These are phyloP conservation scores for Tuber aestivum DNA, from an alignment of 495 filamentous ascomycete genomes.

Conservation along the genomic window DNA sequence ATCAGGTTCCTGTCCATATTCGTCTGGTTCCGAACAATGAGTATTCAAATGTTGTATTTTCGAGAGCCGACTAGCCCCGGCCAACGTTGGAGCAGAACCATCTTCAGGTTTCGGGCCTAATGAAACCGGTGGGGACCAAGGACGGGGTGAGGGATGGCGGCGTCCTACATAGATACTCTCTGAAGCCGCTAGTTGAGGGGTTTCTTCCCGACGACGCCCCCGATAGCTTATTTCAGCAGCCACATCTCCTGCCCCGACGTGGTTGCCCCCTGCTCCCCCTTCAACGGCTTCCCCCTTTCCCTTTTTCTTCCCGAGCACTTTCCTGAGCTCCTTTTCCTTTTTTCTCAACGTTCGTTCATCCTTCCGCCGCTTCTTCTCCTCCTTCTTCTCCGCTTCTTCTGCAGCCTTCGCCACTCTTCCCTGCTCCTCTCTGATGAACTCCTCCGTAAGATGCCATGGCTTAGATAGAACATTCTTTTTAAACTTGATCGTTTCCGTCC, in stretches of 20 bases:
- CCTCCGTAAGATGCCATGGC: conserved; percentile 61
- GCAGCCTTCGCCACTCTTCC: conserved; percentile 48
- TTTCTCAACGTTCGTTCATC: conserved; percentile 45
- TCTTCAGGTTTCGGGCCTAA: not conserved
- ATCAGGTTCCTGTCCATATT: not conserved
- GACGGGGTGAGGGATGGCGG: not conserved
- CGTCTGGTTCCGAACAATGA: not conserved
- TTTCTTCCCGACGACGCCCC: conserved; percentile 8
- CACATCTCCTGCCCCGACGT: conserved; percentile 5
- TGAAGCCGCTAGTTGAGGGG: not conserved
- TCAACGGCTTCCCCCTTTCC: conserved; percentile 14
- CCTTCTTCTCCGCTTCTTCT: conserved; percentile 44
- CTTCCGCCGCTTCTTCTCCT: conserved; percentile 46
- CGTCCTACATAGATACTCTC: not conserved
- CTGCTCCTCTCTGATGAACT: conserved; percentile 53
- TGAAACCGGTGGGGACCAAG: not conserved
- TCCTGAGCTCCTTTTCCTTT: conserved; percentile 41
- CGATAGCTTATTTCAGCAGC: conserved; percentile 5
- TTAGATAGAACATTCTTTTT: conserved; percentile 56
- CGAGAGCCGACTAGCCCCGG: not conserved
- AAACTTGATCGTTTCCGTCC: conserved; percentile 61
- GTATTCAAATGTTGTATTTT: not conserved
- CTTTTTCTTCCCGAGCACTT: conserved; percentile 18
- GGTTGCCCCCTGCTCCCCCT: too few relatives aligned
- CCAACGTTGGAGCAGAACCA: not conserved